Base-by-base conservation (phyloP, 2,329 filamentous ascomycete genomes). In the Colletotrichum sp. region DNA sequence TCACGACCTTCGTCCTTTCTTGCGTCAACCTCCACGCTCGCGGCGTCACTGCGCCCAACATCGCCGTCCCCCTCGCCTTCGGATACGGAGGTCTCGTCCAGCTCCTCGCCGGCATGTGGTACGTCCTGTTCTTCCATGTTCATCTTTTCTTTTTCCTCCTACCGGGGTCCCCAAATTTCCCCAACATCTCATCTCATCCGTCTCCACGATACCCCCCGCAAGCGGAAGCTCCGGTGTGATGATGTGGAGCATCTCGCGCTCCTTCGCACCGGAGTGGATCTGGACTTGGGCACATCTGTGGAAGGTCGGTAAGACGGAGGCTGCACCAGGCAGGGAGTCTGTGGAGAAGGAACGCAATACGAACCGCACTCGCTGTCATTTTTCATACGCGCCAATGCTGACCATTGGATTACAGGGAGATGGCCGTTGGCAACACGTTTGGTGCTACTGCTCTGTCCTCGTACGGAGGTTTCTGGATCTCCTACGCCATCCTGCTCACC, bases 351-450 rank as follows among this genome's bases (percentile, higher is more conserved):
- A 32, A 28, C 32, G 28, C 64, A 65, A 73, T 60, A 67, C 73
- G 64, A 60, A 34, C 69, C 63, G 63, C 57, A 70, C 24, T 12
- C 5, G 24, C 32, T 24, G 38, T 66, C 55, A 63, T 30, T 34
- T 58, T 24, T 57, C 52, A 55, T 18, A 10, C 61, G 24, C 63
- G 63, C 55, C 52, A 63, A 61, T 67, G 67, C 77, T 80, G 32
- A 80, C 38, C 8, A 7, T n/a, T 15, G 38, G 30, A 9, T 30
- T 7, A 13, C 69, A 95, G 94, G 94, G 94, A 96, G 87, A 95
- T 96, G 91, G 94, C 94, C 43, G 90, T 95, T n/a, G 94, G 94
- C 73, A 96, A 96, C 88, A 96, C 95, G 13, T 96, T 96, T 79
- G 94, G 94, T 88, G 94, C 94, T 68, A 96, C 94, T 28, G 94